Evolutionary conservation across 2,329 filamentous ascomycete genomes (phyloP), one percentile per base, ranked within the genome.

Genomic region (Trichoderma hamatum): DNA sequence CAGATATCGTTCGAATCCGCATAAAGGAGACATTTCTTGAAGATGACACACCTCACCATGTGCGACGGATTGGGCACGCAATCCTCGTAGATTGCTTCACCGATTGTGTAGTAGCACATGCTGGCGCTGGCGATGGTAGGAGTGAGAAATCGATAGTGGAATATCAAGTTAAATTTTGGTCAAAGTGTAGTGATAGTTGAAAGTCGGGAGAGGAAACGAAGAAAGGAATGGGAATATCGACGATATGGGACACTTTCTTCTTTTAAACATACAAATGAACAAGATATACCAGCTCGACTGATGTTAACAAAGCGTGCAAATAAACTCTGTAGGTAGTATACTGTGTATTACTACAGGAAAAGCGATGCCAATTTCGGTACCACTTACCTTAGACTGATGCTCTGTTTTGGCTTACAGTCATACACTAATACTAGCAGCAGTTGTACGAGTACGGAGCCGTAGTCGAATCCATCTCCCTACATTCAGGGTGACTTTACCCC

Each of bases 11-110:
- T 26, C 11, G 30, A 32, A 19, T 39, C 16, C 3, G 21, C 9
- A 19, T 43, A 13, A n/a, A n/a, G 21, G 26, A 21, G 54, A 14
- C 61, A 64, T 13, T 26, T 39, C 32, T 64, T 16, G 13, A 64
- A 64, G 10, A 64, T 51, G 7, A 64, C 51, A n/a, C 61, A 64
- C n/a, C 30, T 64, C 6, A 55, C 14, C 32, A 16, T 34, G n/a
- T 64, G 61, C 19, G 49, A 51, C 16, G 61, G 61, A 16, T 55
- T 51, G n/a, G 49, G 49, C 9, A 55, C 16, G 34, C 61, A 64
- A 9, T 55, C 39, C 5, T 55, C 49, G 13, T 64, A 43, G 32
- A 64, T n/a, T 14, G 39, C 49, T 1, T 34, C n/a, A 3, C 19
- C 61, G 10, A 43, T 9, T 4, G 61, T 64, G 14, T 64, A 64